These are phyloP conservation scores for Acrodontium crateriforme DNA, from an alignment of 2,329 filamentous ascomycete species.

Conservation along the genomic window DNA sequence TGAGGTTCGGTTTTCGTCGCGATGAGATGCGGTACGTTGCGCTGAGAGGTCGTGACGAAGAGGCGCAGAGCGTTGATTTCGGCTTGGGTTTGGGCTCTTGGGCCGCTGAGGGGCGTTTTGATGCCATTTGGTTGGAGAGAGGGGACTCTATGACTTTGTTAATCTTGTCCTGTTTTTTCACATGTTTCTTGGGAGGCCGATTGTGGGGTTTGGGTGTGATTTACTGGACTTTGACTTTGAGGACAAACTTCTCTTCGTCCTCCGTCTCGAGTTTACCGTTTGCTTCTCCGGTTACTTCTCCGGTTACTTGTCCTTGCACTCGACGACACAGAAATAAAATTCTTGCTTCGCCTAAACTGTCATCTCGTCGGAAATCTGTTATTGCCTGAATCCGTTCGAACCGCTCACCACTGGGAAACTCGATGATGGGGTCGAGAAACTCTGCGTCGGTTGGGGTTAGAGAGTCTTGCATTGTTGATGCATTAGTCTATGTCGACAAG, in stretches of 20 bases:
- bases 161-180: no score
- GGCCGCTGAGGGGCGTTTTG: conserved; percentile 11
- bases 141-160: conserved; percentile 9
- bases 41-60: conserved; percentile 8
- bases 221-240: conserved; percentile 21
- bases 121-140: conserved; percentile 12
- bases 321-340: conserved; percentile 16
- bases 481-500: no score
- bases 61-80: conserved; percentile 14
- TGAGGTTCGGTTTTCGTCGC: conserved; percentile 11
- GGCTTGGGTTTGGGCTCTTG: conserved; percentile 13
- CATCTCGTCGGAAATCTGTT: conserved; percentile 20
- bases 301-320: not conserved
- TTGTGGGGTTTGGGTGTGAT: no score
- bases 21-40: conserved; percentile 14
- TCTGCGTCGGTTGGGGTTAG: no score
- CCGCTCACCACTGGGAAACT: no score
- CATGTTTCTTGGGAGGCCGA: no score
- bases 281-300: no score
- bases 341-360: conserved; percentile 16
- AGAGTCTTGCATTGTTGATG: no score
- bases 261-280: no score
- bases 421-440: no score
- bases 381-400: conserved; percentile 14
- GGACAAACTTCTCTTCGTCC: no score